Percentiles rank a stretch among this genome's conserved stretches.
Conservation (phyloP, 306 rosid species). For the Parietaria judaica region DNA sequence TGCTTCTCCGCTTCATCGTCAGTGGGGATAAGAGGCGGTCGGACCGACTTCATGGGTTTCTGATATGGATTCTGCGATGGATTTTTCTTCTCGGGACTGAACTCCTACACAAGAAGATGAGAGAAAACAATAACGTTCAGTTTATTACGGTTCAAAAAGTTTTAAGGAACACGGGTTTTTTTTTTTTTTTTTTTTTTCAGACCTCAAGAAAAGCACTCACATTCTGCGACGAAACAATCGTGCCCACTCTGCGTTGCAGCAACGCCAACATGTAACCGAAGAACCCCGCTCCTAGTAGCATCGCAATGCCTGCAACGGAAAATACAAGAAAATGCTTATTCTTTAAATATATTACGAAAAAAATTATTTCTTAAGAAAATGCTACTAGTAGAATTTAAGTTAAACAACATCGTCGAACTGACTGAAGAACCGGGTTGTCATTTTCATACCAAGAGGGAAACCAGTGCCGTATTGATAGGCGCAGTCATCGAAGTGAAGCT, state of each 20-base stretch:
- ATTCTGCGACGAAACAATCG: conserved; percentile 54
- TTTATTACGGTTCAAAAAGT: not conserved
- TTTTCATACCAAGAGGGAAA: conserved; percentile 70
- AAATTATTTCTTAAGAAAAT: too few relatives aligned
- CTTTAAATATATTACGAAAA: too few relatives aligned
- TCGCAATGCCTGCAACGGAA: conserved; percentile 55
- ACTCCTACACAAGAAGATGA: conserved; percentile 42
- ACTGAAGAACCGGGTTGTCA: conserved; percentile 5
- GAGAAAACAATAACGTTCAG: not conserved
- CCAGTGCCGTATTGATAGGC: conserved; percentile 87
- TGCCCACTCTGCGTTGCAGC: conserved; percentile 66
- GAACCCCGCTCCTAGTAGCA: conserved; percentile 81
- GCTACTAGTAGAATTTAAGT: too few relatives aligned
- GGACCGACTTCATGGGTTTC: conserved; percentile 58
- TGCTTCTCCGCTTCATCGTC: conserved; percentile 65
- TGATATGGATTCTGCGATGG: conserved; percentile 40
- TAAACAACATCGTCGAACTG: too few relatives aligned
- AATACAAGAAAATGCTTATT: conserved; percentile 21
- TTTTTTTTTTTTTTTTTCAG: too few relatives aligned
- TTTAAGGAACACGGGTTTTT: conserved; percentile 5
- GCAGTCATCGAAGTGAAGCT: conserved; percentile 83
- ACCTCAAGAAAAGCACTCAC: conserved; percentile 46
- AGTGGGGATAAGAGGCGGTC: conserved; percentile 75
- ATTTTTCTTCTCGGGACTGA: conserved; percentile 26
- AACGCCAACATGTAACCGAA: conserved; percentile 88